Base-by-base conservation (phyloP, 2,329 filamentous ascomycete genomes). In the Penicillium sp. region DNA sequence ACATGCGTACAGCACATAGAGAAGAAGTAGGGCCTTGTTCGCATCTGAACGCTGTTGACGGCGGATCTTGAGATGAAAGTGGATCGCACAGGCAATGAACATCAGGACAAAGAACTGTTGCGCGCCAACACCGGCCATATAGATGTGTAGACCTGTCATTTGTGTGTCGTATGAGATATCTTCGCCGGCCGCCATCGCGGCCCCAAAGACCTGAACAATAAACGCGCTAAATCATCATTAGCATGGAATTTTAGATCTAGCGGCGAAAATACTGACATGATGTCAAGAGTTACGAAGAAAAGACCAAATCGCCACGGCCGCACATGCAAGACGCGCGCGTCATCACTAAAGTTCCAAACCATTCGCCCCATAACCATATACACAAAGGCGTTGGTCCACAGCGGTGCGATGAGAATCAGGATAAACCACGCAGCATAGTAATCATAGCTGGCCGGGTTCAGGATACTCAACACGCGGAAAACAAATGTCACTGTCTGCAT, bases 341-440 rank as follows among this genome's bases (percentile, higher is more conserved):
- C 42, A 13, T 51, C 34, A 7, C 33, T 51, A 21, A 43, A 51
- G 27, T 52, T 46, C 43, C 43, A 46, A 17, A 52, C 42, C 49
- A 52, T 52, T 21, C 43, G 37, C 1, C 49, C 43, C 42, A 52
- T 37, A 13, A 52, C 30, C 49, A 52, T 47, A 43, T 46, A 52
- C 5, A 52, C 43, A 18, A 43, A 46, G 4, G 49, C 49, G 12
- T 52, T 52, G 42, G 43, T 48, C 44, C 29, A 52, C 18, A 52
- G 18, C 7, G 50, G 50, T 4, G 50, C 43, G 12, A 52, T 7
- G 4, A 52, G 44, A 13, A 48, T 48, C n/a, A 52, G 15, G 29
- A 48, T 34, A 18, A 47, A 47, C 44, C 50, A 47, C 12, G 7
- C 20, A 27, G 44, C 44, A 13, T 47, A 47, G 3, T 42, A 29